Percentiles rank a stretch among this genome's conserved stretches.
Conservation (phyloP, 1,139 yeast species). For the Wickerhamiella infanticola region DNA sequence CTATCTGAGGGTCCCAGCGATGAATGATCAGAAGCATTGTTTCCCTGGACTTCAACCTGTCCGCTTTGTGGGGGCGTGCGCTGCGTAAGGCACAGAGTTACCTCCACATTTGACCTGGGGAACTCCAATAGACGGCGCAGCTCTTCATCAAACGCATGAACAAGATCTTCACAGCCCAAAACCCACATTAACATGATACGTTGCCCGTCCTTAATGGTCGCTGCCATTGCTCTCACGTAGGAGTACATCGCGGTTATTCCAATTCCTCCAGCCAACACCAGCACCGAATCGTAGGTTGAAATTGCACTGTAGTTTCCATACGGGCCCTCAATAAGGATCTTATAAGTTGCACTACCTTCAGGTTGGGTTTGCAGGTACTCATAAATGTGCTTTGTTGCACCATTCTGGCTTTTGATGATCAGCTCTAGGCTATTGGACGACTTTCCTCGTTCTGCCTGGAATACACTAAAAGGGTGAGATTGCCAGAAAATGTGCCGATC, state of each 20-base stretch:
- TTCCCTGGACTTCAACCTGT: background rate
- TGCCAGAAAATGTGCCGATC: conserved; percentile 31
- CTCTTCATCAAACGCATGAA: conserved; percentile 12
- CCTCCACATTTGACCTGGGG: background rate
- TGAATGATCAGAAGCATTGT: background rate
- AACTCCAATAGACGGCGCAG: conserved; percentile 2
- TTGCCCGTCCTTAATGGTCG: conserved; percentile 7
- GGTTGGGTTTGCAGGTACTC: conserved; percentile 14
- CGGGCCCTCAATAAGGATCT: conserved; percentile 38
- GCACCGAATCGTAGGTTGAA: conserved; percentile 32
- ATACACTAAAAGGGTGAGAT: conserved; percentile 55
- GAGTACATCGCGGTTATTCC: conserved; percentile 27
- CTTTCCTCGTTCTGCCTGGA: conserved; percentile 15
- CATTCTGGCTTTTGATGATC: conserved; percentile 22
- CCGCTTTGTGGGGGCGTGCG: background rate
- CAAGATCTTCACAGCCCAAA: conserved; percentile 6
- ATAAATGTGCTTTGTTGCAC: conserved; percentile 16
- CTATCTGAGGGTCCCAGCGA: background rate
- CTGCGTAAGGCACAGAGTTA: background rate
- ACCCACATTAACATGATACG: conserved; percentile 14
- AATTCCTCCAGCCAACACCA: conserved; percentile 44
- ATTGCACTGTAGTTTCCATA: conserved; percentile 35
- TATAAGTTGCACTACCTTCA: conserved; percentile 10
- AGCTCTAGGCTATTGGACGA: conserved; percentile 16
- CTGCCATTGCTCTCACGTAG: conserved; percentile 9